Evolutionary conservation across 1,284 basidiomycete species (phyloP), one percentile per base, ranked within the genome.

Genomic region (Moniliophthora roreri): DNA sequence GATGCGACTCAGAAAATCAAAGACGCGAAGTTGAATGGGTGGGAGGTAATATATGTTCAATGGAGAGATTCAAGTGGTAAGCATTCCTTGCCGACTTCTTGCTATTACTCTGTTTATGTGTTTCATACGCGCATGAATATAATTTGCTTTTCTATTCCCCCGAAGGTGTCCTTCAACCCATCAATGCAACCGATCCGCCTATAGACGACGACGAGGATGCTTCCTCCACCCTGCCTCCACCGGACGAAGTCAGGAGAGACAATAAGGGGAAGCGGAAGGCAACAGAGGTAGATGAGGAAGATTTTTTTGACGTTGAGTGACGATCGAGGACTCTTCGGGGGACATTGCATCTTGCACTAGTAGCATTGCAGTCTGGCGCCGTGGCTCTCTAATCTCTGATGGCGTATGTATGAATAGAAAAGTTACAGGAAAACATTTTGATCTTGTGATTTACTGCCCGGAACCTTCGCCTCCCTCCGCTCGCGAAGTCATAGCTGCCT

Each of bases 401-500:
- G n/a, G n/a, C n/a, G n/a, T n/a, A n/a, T 32, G 28, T 32, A 32
- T 6, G 28, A 32, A 32, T 32, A 11, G 11, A 32, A 32, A 32
- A n/a, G n/a, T 11, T 32, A 32, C 28, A 32, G 7, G 28, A 32
- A 32, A 32, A 32, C 28, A 32, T 32, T 32, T 32, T 32, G 28
- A 32, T 32, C 28, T 32, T 32, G 28, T 32, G 6, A 32, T 32
- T 32, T 66, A 73, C 62, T 73, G 65, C 57, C 70, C 69, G 40
- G 70, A 69, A 47, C 71, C 56, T 52, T 73, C 72, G 49, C 72
- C 72, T 40, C 71, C 70, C 53, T 71, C 68, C 37, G 75, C 76
- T 50, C 87, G 76, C 54, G 81, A 78, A 20, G 80, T 63, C 93
- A 95, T 94, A 9, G 91, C 89, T 53, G 90, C 91, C 62, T 93